Evolutionary conservation across 140 eudicot genomes (phyloP).

Genomic region (Cichorium intybus): DNA sequence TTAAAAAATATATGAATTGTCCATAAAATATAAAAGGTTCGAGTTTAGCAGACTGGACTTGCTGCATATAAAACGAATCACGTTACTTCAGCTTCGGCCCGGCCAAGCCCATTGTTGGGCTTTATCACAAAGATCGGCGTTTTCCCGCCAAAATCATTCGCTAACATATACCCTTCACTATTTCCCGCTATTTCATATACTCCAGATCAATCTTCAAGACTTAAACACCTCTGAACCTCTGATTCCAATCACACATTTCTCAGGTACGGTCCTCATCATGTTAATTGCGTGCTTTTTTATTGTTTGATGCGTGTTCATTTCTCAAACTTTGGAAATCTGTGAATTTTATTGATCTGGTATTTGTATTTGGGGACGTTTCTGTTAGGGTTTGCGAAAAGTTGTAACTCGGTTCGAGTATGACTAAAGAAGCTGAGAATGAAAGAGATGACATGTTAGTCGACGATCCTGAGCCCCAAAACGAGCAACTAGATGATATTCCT

Average conservation of each 20-base stretch:
- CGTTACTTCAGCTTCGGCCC: not conserved
- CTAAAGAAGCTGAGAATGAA: slow-evolving; percentile 36
- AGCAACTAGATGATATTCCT: slow-evolving; percentile 28
- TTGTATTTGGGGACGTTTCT: not conserved
- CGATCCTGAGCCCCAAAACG: slow-evolving; percentile 21
- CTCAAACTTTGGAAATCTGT: not conserved
- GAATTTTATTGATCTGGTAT: not conserved
- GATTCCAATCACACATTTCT: not conserved
- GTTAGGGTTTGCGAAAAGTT: slow-evolving; percentile 19
- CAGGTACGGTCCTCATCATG: not conserved
- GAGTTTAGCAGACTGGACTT: too few species aligned
- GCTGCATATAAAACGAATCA: too few species aligned
- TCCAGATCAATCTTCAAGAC: not conserved
- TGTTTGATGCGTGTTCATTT: not conserved
- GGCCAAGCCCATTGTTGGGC: not conserved
- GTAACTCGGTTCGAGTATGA: slow-evolving; percentile 30
- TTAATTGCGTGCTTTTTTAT: not conserved
- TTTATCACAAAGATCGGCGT: too few species aligned
- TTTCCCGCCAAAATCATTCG: not conserved
- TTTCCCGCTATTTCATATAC: not conserved
- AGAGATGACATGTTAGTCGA: slow-evolving; percentile 61
- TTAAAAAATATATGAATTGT: too few species aligned
- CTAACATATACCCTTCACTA: not conserved
- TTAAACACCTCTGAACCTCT: not conserved
- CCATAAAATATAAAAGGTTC: too few species aligned